Conservation (phyloP, 371 early-diverging fungal species). For the Entomophthora muscae region DNA sequence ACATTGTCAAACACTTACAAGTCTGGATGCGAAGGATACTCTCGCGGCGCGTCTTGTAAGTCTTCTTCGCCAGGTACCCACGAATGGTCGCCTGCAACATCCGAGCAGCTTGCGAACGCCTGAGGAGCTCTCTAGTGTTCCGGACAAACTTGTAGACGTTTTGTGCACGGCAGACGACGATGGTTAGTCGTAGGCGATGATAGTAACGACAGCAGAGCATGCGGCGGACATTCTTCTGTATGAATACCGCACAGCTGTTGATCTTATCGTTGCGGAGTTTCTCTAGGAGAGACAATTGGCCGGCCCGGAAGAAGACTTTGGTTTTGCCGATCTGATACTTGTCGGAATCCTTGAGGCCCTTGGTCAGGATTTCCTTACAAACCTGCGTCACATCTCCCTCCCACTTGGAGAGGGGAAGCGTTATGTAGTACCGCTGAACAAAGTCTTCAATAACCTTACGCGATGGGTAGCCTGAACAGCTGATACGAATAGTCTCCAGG, state of each 20-base stretch:
- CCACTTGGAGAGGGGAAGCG: conserved; percentile 59
- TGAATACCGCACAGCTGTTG: conserved; percentile 55
- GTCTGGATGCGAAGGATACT: conserved; percentile 18
- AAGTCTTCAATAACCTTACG: conserved; percentile 87
- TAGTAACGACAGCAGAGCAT: conserved; percentile 51
- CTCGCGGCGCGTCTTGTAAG: conserved; percentile 16
- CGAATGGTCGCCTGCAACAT: conserved; percentile 55
- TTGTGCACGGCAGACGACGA: conserved; percentile 36
- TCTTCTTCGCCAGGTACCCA: conserved; percentile 38
- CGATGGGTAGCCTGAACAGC: conserved; percentile 96
- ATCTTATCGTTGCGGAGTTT: conserved; percentile 69
- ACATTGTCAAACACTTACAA: conserved; percentile 12
- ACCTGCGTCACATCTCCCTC: conserved; percentile 32
- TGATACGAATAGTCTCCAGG: conserved; percentile 97
- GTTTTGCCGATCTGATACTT: conserved; percentile 93
- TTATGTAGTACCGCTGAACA: conserved; percentile 75
- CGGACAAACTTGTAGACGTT: conserved; percentile 45
- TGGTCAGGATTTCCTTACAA: conserved; percentile 46
- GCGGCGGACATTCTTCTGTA: conserved; percentile 79
- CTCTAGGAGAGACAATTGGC: conserved; percentile 80
- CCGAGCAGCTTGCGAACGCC: conserved; percentile 54
- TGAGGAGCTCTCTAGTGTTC: conserved; percentile 23
- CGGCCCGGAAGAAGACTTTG: conserved; percentile 98
- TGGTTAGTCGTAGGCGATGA: conserved; percentile 31
- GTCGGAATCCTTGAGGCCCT: conserved; percentile 49